phyloP scores from a whole-genome alignment of 495 filamentous ascomycete species.

The Penicillium ucsense region DNA sequence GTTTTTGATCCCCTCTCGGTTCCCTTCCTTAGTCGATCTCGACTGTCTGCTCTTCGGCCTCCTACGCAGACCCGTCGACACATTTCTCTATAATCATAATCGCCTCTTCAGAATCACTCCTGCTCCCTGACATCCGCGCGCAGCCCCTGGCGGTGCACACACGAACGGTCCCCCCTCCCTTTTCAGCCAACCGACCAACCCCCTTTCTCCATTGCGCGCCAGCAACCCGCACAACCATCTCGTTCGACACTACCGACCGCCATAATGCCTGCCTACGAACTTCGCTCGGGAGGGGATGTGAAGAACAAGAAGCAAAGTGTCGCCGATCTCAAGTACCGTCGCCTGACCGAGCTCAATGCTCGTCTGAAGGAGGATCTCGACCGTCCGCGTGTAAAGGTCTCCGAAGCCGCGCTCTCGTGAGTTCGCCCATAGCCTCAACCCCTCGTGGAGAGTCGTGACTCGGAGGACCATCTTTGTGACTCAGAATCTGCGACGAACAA shows the following conservation, averaged over 20 bases:
- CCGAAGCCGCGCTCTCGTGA: conserved; percentile 87
- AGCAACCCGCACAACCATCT: background rate
- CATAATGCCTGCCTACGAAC: conserved; percentile 45
- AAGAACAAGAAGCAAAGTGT: conserved; percentile 99
- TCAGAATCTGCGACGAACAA: too few relatives aligned
- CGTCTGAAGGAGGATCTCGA: conserved; percentile 92
- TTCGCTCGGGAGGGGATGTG: conserved; percentile 53
- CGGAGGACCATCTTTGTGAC: too few relatives aligned
- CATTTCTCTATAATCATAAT: background rate
- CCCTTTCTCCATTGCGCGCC: conserved; percentile 7
- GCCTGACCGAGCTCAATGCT: conserved; percentile 91
- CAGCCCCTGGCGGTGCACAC: background rate
- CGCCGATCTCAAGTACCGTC: conserved; percentile 92
- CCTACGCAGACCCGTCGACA: background rate
- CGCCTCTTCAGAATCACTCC: too few relatives aligned
- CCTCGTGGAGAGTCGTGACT: background rate
- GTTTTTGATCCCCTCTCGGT: background rate
- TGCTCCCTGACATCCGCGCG: too few relatives aligned
- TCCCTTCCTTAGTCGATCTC: too few relatives aligned
- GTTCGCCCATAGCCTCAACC: conserved; percentile 16
- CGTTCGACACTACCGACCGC: conserved; percentile 4
- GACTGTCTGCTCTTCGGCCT: too few relatives aligned
- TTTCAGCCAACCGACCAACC: background rate
- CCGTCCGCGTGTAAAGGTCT: conserved; percentile 87
- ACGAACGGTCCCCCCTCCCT: background rate